Base-by-base conservation (phyloP, 768 basidiomycete species). In the Tricholoma sp. region DNA sequence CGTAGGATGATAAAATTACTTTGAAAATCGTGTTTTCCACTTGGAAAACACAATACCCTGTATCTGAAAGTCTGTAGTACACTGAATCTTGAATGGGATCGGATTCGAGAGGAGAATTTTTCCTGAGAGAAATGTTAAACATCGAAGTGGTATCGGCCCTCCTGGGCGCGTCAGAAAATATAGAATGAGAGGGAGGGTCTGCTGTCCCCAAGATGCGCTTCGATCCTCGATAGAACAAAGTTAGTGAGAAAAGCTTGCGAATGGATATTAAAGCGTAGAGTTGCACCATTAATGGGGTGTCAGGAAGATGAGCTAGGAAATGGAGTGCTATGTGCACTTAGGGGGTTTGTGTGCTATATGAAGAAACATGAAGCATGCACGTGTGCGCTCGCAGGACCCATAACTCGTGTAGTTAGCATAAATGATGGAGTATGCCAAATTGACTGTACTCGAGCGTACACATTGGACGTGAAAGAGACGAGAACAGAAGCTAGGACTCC, bases 11-110 rank as follows among this genome's bases (percentile, higher is more conserved):
- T 9, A 20, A n/a, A 7, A 12, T 45, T 63, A 87, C 86, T 69
- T 81, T 86, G 70, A 88, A 88, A 54, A 88, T 63, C 6, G 79
- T 82, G 61, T 80, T 76, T 63, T 82, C 81, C 12, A 84, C 81
- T 51, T 75, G 74, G 59, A 88, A 76, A n/a, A 84, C 70, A 62
- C 80, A 81, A 60, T 82, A 81, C n/a, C 80, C 83, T 29, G 78
- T 76, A 33, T 71, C 68, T 6, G 60, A 62, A 15, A 70, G 71
- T 28, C 66, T 63, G 50, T 67, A 75, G 53, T 71, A 75, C 36
- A 71, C 66, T 34, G 61, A 50, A 60, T 77, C 73, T 47, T 58
- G 69, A n/a, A 59, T 59, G 44, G 69, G 57, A 54, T 62, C 61
- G 52, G 49, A 37, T 33, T 50, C 36, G 15, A 39, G 49, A n/a